Conservation (phyloP, 345 rosid species). For the Bruguiera gymnorhiza region DNA sequence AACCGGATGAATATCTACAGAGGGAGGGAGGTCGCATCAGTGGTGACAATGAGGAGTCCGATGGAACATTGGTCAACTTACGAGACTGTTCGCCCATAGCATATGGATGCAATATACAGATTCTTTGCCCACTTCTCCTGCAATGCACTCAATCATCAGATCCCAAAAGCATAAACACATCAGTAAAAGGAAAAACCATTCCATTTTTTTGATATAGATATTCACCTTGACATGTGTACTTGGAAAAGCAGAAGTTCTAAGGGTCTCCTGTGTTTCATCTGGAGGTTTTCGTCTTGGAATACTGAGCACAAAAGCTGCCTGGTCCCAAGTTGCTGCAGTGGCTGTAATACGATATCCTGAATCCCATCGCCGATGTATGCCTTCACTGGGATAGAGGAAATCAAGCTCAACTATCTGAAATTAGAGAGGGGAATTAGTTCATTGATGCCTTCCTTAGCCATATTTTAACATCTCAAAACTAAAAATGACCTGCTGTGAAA, state of each 20-base stretch:
- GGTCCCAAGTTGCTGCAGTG: constrained; percentile 91
- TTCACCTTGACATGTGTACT: constrained; percentile 87
- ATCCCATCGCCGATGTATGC: constrained; percentile 91
- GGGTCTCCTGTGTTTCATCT: constrained; percentile 97
- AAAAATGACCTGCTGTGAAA: constrained; percentile 61
- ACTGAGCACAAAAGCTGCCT: constrained; percentile 91
- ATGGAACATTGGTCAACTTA: constrained; percentile 22
- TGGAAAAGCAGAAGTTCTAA: constrained; percentile 84
- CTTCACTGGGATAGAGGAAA: constrained; percentile 96
- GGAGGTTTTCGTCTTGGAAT: constrained; percentile 59
- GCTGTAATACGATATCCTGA: constrained; percentile 84
- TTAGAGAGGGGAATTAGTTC: constrained; percentile 4
- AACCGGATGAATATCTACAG: background rate
- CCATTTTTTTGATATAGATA: background rate
- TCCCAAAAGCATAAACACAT: background rate
- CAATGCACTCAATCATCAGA: constrained; percentile 19
- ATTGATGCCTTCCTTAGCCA: background rate
- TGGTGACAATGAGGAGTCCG: background rate
- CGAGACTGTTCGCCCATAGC: constrained; percentile 86
- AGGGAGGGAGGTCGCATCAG: background rate
- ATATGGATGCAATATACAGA: constrained; percentile 80
- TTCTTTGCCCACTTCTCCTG: constrained; percentile 96
- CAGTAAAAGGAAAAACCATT: background rate
- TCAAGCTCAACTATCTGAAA: constrained; percentile 93
- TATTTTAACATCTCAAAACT: background rate